Base-by-base conservation (phyloP, 257 asterid species). In the Galeopsis tetrahit region DNA sequence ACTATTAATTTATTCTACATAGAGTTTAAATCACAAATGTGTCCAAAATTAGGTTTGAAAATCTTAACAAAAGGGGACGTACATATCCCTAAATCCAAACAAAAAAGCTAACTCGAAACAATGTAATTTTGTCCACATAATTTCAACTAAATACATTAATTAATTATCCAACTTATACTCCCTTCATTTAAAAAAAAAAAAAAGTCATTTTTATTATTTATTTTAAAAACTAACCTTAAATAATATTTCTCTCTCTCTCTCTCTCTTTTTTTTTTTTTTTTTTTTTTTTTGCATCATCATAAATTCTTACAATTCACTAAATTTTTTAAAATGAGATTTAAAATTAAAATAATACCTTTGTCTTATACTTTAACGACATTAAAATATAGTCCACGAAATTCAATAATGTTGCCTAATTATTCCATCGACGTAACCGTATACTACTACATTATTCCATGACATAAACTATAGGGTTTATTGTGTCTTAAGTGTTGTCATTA, bases 21-120 rank as follows among this genome's bases (percentile, higher is more conserved):
- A 60, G 34, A 60, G 14, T 56, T 63, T 10, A 70, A 52, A 10
- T 8, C 63, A 28, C 48, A 4, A 28, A 75, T 14, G 44, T 51
- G 73, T 78, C 81, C 82, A 78, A 68, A 57, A 57, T 78, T 78
- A 82, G 81, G 85, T 82, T 66, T 78, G 66, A 77, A 82, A 56
- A 72, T 71, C 65, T 57, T 40, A 56, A 72, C 76, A 51, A 70
- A 66, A 75, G 73, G 72, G 4, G 71, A 42, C 66, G 78, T 68
- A 56, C 69, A 62, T 75, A 62, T 62, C 74, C 76, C 72, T 63
- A 78, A 63, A 46, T 67, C 84, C 76, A 77, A 77, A 77, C 73
- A 60, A 69, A 51, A 72, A 77, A 44, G 43, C 61, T 52, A 61
- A 71, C 78, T 64, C 82, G 61, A 77, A 74, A 65, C 75, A 77